Evolutionary conservation across 106 monocot species (phyloP).

Genomic region (Cymbidium sinense): DNA sequence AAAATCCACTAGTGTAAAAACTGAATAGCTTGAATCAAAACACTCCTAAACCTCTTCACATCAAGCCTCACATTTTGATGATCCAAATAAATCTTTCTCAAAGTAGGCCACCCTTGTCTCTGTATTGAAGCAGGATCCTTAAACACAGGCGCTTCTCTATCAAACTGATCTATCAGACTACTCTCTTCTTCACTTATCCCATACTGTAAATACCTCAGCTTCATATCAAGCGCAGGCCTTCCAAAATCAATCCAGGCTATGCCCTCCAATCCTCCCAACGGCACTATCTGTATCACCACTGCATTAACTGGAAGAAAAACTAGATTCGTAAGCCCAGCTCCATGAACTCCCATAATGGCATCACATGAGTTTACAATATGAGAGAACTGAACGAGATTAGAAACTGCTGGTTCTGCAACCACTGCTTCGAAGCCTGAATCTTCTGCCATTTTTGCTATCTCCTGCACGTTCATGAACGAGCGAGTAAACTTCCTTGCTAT

Average conservation of each 20-base stretch:
- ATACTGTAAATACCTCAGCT: slow-evolving; percentile 56
- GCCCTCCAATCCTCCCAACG: slow-evolving; percentile 61
- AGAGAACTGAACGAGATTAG: slow-evolving; percentile 29
- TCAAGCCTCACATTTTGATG: slow-evolving; percentile 42
- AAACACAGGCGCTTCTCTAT: slow-evolving; percentile 51
- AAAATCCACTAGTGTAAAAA: slow-evolving; percentile 1
- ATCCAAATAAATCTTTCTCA: slow-evolving; percentile 31
- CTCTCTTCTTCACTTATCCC: slow-evolving; percentile 49
- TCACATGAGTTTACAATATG: slow-evolving; percentile 42
- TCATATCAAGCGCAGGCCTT: slow-evolving; percentile 24
- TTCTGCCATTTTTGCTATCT: slow-evolving; percentile 19
- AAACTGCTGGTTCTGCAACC: slow-evolving; percentile 16
- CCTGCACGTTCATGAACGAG: slow-evolving; percentile 41
- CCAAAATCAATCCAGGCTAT: slow-evolving; percentile 31
- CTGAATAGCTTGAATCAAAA: slow-evolving; percentile 23
- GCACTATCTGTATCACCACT: slow-evolving; percentile 65
- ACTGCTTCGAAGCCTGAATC: slow-evolving; percentile 46
- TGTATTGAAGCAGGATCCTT: slow-evolving; percentile 47
- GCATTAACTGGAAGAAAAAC: slow-evolving; percentile 42
- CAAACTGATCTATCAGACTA: slow-evolving; percentile 36
- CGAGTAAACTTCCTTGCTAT: slow-evolving; percentile 37
- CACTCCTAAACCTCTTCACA: slow-evolving; percentile 21
- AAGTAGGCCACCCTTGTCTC: slow-evolving; percentile 34
- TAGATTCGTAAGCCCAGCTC: slow-evolving; percentile 71
- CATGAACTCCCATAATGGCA: slow-evolving; percentile 74